These are phyloP conservation scores for Mycocentrospora acerina DNA, from an alignment of 2,329 filamentous ascomycete species.

Conservation along the genomic window DNA sequence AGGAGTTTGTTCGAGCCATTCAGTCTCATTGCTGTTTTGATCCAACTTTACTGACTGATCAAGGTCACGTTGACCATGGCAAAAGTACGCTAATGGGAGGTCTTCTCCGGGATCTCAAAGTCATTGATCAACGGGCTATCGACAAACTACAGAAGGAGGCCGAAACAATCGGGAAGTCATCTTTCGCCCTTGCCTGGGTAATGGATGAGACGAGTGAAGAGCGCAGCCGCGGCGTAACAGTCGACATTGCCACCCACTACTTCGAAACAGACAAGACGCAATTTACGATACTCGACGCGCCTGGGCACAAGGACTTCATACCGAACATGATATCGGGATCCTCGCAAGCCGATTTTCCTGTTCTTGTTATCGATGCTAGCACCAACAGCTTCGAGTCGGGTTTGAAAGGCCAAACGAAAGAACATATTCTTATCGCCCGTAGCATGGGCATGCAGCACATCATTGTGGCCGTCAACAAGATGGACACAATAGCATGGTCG, in stretches of 20 bases:
- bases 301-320: conserved; percentile 92
- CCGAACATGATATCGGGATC: conserved; percentile 99
- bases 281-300: conserved; percentile 94
- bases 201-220: conserved; percentile 92
- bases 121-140: conserved; percentile 83
- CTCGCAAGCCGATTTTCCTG: conserved; percentile 92
- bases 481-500: conserved; percentile 85
- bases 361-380: conserved; percentile 89
- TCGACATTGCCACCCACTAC: conserved; percentile 92
- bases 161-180: conserved; percentile 87
- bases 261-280: conserved; percentile 85
- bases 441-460: conserved; percentile 88
- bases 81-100: conserved; percentile 98
- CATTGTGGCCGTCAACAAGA: conserved; percentile 92
- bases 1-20: too few species aligned
- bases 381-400: conserved; percentile 93
- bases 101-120: conserved; percentile 83
- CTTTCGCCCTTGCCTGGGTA: conserved; percentile 96
- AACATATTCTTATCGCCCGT: conserved; percentile 85
- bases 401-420: conserved; percentile 87
- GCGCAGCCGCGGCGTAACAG: conserved; percentile 85
- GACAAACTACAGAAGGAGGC: conserved; percentile 88
- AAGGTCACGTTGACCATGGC: conserved; percentile 93
- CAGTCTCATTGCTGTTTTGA: too few species aligned
- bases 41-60: conserved; percentile 4